A percentile compares a stretch with the other conserved stretches of the same genome.
These are phyloP conservation scores for Tulasnella sp. DNA, from an alignment of 768 basidiomycete genomes.

Conservation along the genomic window DNA sequence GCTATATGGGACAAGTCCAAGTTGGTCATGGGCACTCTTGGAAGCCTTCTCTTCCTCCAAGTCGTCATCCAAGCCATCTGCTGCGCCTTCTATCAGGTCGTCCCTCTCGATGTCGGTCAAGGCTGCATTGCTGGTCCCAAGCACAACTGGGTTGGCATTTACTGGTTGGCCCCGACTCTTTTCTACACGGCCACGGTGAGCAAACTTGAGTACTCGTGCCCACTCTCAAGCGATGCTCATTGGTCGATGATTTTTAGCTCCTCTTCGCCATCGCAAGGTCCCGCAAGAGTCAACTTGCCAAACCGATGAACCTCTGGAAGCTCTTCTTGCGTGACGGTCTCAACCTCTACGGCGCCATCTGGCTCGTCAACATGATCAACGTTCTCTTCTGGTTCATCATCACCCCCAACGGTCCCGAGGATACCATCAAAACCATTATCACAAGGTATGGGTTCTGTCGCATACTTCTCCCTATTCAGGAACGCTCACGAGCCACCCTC, in stretches of 20 bases:
- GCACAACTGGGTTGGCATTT: constrained; percentile 71
- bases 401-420: constrained; percentile 44
- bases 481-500: neutral
- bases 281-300: constrained; percentile 42
- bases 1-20: constrained; percentile 64
- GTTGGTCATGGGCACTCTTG: constrained; percentile 43
- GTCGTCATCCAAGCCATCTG: constrained; percentile 59
- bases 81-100: constrained; percentile 67
- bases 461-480: neutral
- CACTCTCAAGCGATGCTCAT: neutral
- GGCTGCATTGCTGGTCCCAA: constrained; percentile 81
- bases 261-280: constrained; percentile 50
- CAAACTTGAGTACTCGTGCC: neutral
- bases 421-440: constrained; percentile 72
- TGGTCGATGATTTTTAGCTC: constrained; percentile 33
- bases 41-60: constrained; percentile 51
- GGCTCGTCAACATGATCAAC: constrained; percentile 71
- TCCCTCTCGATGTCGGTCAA: constrained; percentile 59
- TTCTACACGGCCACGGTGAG: constrained; percentile 59
- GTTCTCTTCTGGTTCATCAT: constrained; percentile 82
- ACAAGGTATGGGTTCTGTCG: constrained; percentile 38
- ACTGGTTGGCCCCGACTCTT: constrained; percentile 70
- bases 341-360: constrained; percentile 74
- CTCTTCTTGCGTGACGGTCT: constrained; percentile 84
- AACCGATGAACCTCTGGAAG: constrained; percentile 60